These are phyloP conservation scores for Xylariaceae sp. DNA, from an alignment of 2,329 filamentous ascomycete species.

Conservation along the genomic window DNA sequence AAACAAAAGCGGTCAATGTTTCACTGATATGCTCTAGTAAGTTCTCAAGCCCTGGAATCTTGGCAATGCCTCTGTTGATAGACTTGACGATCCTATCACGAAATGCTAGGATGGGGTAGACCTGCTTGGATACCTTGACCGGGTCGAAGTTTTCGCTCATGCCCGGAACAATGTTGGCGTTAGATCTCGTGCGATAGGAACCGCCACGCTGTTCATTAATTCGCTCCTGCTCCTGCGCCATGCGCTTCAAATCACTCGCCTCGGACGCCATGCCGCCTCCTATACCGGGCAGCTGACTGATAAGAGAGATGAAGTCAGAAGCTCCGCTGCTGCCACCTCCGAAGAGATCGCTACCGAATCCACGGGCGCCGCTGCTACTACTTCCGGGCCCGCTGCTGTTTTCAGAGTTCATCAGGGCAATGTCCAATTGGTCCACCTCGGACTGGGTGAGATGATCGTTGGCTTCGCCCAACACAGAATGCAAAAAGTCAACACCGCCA, in stretches of 20 bases:
- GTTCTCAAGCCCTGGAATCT: conserved; percentile 84
- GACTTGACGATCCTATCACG: conserved; percentile 88
- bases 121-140: conserved; percentile 69
- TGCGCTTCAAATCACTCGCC: conserved; percentile 60
- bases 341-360: conserved; percentile 38
- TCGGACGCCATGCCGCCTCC: conserved; percentile 63
- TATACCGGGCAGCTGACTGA: conserved; percentile 70
- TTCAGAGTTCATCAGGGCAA: conserved; percentile 67
- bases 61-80: conserved; percentile 80
- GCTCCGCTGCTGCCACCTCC: conserved; percentile 30
- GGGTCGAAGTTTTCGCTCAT: conserved; percentile 75
- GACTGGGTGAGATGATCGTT: conserved; percentile 82
- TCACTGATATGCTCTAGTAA: conserved; percentile 94
- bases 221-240: conserved; percentile 58
- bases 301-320: conserved; percentile 64
- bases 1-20: conserved; percentile 83
- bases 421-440: conserved; percentile 75
- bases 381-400: conserved; percentile 38
- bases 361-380: conserved; percentile 37
- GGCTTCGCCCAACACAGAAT: conserved; percentile 72
- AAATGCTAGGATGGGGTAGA: conserved; percentile 93
- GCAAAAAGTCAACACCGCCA: conserved; percentile 78
- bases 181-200: conserved; percentile 39
- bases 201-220: conserved; percentile 29
- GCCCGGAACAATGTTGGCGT: conserved; percentile 61